phyloP scores from a whole-genome alignment of 768 basidiomycete species.

The Termitomyces titanicus region DNA sequence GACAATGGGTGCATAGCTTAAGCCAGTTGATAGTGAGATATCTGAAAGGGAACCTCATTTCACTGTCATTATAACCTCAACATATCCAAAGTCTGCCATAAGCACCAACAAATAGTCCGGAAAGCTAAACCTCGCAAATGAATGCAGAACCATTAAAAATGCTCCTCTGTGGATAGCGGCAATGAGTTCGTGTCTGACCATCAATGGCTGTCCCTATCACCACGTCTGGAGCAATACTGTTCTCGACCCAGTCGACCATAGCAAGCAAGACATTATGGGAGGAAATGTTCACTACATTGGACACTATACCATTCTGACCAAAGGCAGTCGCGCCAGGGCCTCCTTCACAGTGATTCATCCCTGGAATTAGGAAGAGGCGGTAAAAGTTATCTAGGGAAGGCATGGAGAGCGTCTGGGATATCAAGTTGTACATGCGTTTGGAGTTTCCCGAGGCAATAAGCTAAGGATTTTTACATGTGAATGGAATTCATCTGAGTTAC shows the following conservation, averaged over 20 bases:
- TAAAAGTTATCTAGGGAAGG: slow-evolving; percentile 9
- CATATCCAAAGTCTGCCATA: too few relatives aligned
- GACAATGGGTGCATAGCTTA: too few relatives aligned
- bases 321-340: slow-evolving; percentile 10
- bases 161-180: slow-evolving; percentile 10
- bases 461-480: not conserved
- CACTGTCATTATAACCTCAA: too few relatives aligned
- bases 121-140: not conserved
- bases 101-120: too few relatives aligned
- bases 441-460: slow-evolving; percentile 12
- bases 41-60: too few relatives aligned
- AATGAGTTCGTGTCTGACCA: slow-evolving; percentile 4
- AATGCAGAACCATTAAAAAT: slow-evolving; percentile 1
- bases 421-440: too few relatives aligned
- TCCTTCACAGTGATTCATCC: slow-evolving; percentile 10
- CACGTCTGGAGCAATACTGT: slow-evolving; percentile 6
- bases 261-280: slow-evolving; percentile 6
- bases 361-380: slow-evolving; percentile 11
- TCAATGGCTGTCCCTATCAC: not conserved
- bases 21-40: too few relatives aligned
- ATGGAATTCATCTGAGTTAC: not conserved
- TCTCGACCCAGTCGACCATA: slow-evolving; percentile 15
- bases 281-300: slow-evolving; percentile 6
- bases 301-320: slow-evolving; percentile 4
- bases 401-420: slow-evolving; percentile 5